These are phyloP conservation scores for Verticillium klebahnii DNA, from an alignment of 2,329 filamentous ascomycete species.

Conservation along the genomic window DNA sequence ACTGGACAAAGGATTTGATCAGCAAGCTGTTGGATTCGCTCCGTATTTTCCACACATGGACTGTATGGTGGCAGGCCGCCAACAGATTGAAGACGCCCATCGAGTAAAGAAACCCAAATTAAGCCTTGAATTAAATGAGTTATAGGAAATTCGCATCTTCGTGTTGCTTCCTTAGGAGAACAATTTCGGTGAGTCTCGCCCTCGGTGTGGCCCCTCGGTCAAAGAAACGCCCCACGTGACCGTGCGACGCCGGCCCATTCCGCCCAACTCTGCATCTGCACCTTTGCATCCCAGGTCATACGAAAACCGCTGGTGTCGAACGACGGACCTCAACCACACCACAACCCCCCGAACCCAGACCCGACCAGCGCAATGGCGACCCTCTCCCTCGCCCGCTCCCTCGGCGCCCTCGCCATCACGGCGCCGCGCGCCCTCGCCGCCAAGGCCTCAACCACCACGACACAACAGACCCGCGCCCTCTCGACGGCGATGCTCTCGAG, in stretches of 20 bases:
- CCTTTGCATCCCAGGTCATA: background rate
- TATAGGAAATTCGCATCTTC: too few species aligned
- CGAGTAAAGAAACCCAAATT: too few species aligned
- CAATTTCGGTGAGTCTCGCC: background rate
- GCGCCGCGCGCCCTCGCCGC: slow-evolving; percentile 5
- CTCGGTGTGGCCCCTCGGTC: background rate
- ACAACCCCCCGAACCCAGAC: background rate
- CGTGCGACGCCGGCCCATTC: slow-evolving; percentile 3
- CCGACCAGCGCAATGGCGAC: slow-evolving; percentile 5
- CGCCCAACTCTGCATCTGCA: background rate
- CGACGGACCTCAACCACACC: background rate
- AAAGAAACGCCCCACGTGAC: background rate
- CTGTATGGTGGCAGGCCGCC: too few species aligned
- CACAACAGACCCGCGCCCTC: slow-evolving; percentile 7
- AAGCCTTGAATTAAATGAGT: too few species aligned
- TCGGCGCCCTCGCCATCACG: slow-evolving; percentile 16
- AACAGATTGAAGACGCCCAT: too few species aligned
- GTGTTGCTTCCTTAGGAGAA: too few species aligned
- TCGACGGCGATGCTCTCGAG: slow-evolving; percentile 10
- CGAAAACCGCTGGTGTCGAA: background rate
- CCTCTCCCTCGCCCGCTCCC: slow-evolving; percentile 13
- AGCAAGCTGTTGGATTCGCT: too few species aligned
- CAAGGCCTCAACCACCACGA: background rate
- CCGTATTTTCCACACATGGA: too few species aligned
- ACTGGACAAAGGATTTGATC: too few species aligned